Evolutionary conservation across 2,329 filamentous ascomycete species (phyloP), one percentile per base, ranked within the genome.

Genomic region (Raffaelea albimanens): DNA sequence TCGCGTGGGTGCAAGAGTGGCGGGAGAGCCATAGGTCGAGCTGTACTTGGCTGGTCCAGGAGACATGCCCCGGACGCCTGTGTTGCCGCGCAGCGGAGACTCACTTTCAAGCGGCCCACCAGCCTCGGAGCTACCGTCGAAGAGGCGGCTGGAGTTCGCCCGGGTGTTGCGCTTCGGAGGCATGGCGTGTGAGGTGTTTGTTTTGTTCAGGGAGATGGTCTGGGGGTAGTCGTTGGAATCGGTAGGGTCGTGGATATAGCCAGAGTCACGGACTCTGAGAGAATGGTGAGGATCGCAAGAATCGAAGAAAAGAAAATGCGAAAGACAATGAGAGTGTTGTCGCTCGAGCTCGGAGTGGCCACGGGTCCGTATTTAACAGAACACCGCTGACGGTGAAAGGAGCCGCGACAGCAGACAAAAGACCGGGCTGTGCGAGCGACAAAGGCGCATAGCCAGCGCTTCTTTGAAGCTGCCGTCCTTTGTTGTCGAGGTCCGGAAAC

Each of bases 31-130:
- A 38, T 56, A 56, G n/a, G 55, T 34, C 3, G 55, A 55, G 45
- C 55, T 56, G 48, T 49, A 56, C 45, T 53, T 54, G 44, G 55
- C 52, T 11, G 55, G 55, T n/a, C 55, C 52, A 1, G 55, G 53
- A 1, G 51, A 52, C 52, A 56, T 55, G 49, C 52, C 52, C 13
- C 50, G 52, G 20, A 45, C 48, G 5, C 39, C 40, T 5, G 48
- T 47, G n/a, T 45, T 42, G 11, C 48, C 48, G 39, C 46, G 44
- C 31, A 52, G 41, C 31, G 5, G 45, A 41, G 19, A 11, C 29
- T n/a, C n/a, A n/a, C n/a, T n/a, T 29, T 51, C 47, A 38, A 52
- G 39, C 3, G 51, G 51, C 2, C 49, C 53, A 45, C 50, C 53
- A 21, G 51, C 52, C 25, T 55, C 53, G 23, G 53, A 51, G 41